Conservation (phyloP, 371 early-diverging fungal genomes). For the Mucor mucedo region DNA sequence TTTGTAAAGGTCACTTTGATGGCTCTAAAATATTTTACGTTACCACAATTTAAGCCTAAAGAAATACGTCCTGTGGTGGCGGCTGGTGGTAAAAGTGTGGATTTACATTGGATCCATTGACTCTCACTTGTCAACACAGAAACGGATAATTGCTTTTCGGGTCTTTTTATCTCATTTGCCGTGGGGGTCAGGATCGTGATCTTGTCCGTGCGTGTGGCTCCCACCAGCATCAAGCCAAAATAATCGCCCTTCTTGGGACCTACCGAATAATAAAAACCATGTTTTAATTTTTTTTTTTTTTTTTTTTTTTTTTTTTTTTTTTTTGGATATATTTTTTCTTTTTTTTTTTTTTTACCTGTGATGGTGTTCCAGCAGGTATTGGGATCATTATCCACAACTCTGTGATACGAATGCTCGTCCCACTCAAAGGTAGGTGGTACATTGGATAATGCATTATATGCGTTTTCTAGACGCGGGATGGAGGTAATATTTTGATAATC, state of each 20-base stretch:
- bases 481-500: slow-evolving; percentile 25
- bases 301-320: background rate
- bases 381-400: slow-evolving; percentile 59
- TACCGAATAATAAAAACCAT: background rate
- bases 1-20: slow-evolving; percentile 35
- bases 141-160: slow-evolving; percentile 31
- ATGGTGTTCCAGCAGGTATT: slow-evolving; percentile 64
- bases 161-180: slow-evolving; percentile 20
- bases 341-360: slow-evolving; percentile 30
- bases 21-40: slow-evolving; percentile 21
- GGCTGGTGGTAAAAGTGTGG: slow-evolving; percentile 4
- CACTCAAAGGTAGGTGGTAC: slow-evolving; percentile 47
- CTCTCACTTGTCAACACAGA: slow-evolving; percentile 32
- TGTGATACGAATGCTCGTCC: slow-evolving; percentile 58
- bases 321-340: slow-evolving; percentile 7
- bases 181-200: slow-evolving; percentile 37
- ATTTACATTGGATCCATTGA: slow-evolving; percentile 37
- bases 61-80: slow-evolving; percentile 7
- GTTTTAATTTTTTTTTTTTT: background rate
- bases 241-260: slow-evolving; percentile 12
- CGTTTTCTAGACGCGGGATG: slow-evolving; percentile 18
- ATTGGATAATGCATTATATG: slow-evolving; percentile 24
- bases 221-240: slow-evolving; percentile 26
- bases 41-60: slow-evolving; percentile 24
- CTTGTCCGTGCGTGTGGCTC: slow-evolving; percentile 30